Evolutionary conservation across 345 rosid species (phyloP), one percentile per base, ranked within the genome.

Genomic region (Aegle marmelos): DNA sequence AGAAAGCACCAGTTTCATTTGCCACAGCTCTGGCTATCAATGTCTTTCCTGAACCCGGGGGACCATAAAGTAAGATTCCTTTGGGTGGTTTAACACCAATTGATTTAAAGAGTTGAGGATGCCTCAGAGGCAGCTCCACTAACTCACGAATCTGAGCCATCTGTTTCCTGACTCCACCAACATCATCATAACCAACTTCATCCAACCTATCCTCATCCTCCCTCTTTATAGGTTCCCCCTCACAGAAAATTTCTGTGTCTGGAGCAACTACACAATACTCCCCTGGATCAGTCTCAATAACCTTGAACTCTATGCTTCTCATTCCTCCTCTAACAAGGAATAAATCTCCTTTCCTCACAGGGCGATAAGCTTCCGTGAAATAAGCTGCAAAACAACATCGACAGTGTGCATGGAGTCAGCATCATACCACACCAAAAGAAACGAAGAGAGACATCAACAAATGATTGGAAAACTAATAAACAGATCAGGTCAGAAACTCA

Each of bases 141-240:
- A 91, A 82, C 83, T 91, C 95, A 27, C 93, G 87, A 81, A 89
- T 91, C 83, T 89, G 93, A 78, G 93, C 93, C 91, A 86, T 89
- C 75, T 91, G 95, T 80, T 88, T 91, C 68, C 93, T 76, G 39
- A 91, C 92, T 80, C 95, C 93, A 81, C 93, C 93, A 10, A 89
- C 95, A 78, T 91, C 95, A 87, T 91, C 95, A 84, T 91, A 91
- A 25, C 95, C 91, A 56, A 89, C 83, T 62, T 89, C 93, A 80
- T 91, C 88, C 76, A 89, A 82, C 76, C 92, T 89, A 9, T 90
- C 91, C 76, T 91, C 93, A 74, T 91, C 95, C 36, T 91, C 93
- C 82, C 93, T 88, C 80, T 85, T 87, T 37, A 91, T 77, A 5
- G 89, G 91, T 31, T 91, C 95, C 50, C 95, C 95, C 63, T 89